Evolutionary conservation across 352 stramenopile species (phyloP), one percentile per base, ranked within the genome.

Genomic region (Pythium aristosporum): DNA sequence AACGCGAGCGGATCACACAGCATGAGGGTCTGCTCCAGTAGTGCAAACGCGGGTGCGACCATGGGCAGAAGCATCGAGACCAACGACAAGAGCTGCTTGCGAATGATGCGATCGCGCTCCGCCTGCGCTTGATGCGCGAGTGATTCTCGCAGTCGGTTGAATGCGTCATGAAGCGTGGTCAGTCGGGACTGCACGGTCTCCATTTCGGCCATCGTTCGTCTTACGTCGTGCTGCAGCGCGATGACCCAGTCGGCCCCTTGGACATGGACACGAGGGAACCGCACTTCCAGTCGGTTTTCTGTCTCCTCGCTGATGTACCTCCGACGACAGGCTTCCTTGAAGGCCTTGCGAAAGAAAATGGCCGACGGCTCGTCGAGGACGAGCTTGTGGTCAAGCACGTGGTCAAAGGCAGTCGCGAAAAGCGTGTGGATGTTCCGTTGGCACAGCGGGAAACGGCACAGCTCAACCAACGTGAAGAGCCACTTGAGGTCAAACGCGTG

Each of bases 401-500:
- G 47, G 1, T 23, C 5, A n/a, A 53, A 39, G 10, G 47, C 47
- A 2, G 7, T 20, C 9, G 11, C 3, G 15, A 53, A 36, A 5
- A 53, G 47, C 13, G 23, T 25, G 5, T 37, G 21, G 21, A 23
- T 15, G 21, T 36, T 2, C 23, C 4, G 6, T 21, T 20, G 5
- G 23, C 42, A 12, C 18, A 3, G 11, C 15, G 47, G 4, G 47
- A 53, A 30, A 28, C 28, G n/a, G 21, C 21, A 39, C 12, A 53
- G 9, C 7, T 39, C 47, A 5, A 53, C 47, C 9, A 36, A 21
- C 25, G 47, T 39, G 25, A 53, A 39, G 21, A 53, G 8, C 47
- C 47, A 53, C 25, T 39, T 36, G 12, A 53, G 47, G 25, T 53
- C 47, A 23, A 53, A 39, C 47, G 47, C 47, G 25, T 39, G 21